Base-by-base conservation (phyloP, 768 basidiomycete genomes). In the Tulasnella sp. region DNA sequence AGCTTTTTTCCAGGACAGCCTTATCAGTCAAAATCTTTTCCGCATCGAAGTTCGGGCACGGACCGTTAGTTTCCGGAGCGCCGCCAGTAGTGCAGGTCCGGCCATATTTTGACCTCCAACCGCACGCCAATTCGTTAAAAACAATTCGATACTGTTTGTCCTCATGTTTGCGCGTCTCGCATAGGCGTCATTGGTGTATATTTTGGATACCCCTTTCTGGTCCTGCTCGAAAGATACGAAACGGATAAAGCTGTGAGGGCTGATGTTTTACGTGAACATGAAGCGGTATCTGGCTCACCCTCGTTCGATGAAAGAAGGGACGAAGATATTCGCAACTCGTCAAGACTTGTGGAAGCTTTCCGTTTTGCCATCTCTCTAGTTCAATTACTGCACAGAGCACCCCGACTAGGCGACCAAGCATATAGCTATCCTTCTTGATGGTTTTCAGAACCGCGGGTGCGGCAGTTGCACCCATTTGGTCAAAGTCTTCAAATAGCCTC, bases 401-500 rank as follows among this genome's bases (percentile, higher is more conserved):
- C 28, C 4, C 64, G 34, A 69, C 31, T 37, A 69, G 64, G 12
- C 64, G 64, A 37, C 64, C 64, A 37, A 69, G 64, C 28, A 69
- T 69, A 18, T 28, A 6, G 18, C 34, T 69, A 42, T 75, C 74
- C 14, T 41, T 37, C 69, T 72, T 79, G 18, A 42, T 72, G n/a
- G 31, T n/a, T 7, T 72, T 64, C 34, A 69, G 11, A 9, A 60
- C 31, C 12, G 72, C 78, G 3, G 78, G 22, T 24, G 78, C 46
- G 18, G 60, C 73, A 12, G 69, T 72, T 11, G 48, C 46, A 37
- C 78, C 78, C 60, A 64, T 64, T n/a, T 9, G n/a, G 3, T 64
- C 78, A 6, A 79, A 44, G 22, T 79, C 60, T 64, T 72, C 78
- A 37, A 79, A 79, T 28, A 79, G 12, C 6, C 28, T 34, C 12